These are phyloP conservation scores for Aspergillus cejpii DNA, from an alignment of 2,329 filamentous ascomycete species.

Conservation along the genomic window DNA sequence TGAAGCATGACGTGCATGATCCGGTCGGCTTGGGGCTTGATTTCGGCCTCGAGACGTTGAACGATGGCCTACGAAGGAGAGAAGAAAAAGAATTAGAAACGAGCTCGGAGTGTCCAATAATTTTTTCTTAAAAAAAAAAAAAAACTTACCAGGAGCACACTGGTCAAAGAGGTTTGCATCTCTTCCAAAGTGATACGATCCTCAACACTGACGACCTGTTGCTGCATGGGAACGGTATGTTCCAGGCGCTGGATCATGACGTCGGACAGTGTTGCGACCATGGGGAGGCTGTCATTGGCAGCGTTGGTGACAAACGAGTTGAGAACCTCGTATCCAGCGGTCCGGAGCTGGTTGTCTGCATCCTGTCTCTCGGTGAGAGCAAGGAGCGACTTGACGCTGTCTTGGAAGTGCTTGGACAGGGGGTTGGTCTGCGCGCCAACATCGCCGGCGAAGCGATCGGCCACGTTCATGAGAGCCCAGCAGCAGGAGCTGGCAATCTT, in stretches of 20 bases:
- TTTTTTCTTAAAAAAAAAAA: too few relatives aligned
- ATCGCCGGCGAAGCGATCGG: slow-evolving; percentile 89
- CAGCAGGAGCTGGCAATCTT: slow-evolving; percentile 99
- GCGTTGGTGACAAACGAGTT: slow-evolving; percentile 90
- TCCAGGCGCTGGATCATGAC: slow-evolving; percentile 87
- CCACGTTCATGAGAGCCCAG: slow-evolving; percentile 97
- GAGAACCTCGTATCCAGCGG: slow-evolving; percentile 93
- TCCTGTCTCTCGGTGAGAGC: slow-evolving; percentile 74
- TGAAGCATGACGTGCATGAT: slow-evolving; percentile 88
- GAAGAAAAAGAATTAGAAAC: background rate
- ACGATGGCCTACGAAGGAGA: slow-evolving; percentile 59
- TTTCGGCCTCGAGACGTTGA: slow-evolving; percentile 82
- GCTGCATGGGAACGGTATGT: slow-evolving; percentile 80
- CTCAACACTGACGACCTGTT: slow-evolving; percentile 92
- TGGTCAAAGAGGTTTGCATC: slow-evolving; percentile 92
- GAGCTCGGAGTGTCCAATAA: too few relatives aligned
- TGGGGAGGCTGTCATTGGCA: slow-evolving; percentile 72
- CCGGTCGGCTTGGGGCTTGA: slow-evolving; percentile 79
- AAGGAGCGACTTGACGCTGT: slow-evolving; percentile 79
- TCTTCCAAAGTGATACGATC: slow-evolving; percentile 94
- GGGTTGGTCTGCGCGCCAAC: slow-evolving; percentile 71
- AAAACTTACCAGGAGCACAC: slow-evolving; percentile 67
- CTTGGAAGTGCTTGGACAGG: slow-evolving; percentile 85
- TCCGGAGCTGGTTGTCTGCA: slow-evolving; percentile 81
- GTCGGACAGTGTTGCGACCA: slow-evolving; percentile 75